Base-by-base conservation (phyloP, 179 eudicot species). In the Spinacia oleracea region DNA sequence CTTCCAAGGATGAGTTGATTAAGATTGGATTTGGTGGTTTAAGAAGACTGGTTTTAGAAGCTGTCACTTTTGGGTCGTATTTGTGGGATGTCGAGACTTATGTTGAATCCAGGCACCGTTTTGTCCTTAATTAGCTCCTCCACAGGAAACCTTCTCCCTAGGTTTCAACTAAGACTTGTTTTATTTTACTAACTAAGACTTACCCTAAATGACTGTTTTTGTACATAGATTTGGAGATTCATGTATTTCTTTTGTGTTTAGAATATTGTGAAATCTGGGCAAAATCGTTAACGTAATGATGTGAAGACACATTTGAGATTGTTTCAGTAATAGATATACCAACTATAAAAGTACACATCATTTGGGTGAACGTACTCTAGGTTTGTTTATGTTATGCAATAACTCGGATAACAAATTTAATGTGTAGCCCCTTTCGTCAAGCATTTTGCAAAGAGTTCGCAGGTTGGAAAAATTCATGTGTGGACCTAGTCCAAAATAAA, bases 41-140 rank as follows among this genome's bases (percentile, higher is more conserved):
- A 75, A 89, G 80, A 84, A 88, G 94, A 70, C 93, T 96, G 79
- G 92, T 96, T 62, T 74, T 93, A 72, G 99, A 96, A 89, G 99
- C 98, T 32, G 93, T 90, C 72, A 93, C 98, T 34, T 95, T 95
- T 77, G 98, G 98, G 34, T 89, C 98, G 40, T 93, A 93, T 85
- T 89, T 96, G 75, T 96, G 98, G 99, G 99, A 96, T 64, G 97
- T 93, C 2, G 98, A 96, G 90, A 93, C 96, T 84, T 87, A 90
- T 66, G 97, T 96, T 12, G 97, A 96, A 71, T 82, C 98, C 5
- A 90, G 98, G 90, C 89, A 91, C 87, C 93, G 87, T 68, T 89
- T 90, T 78, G 97, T 90, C 38, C 74, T 87, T 55, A 88, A 86
- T 59, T 94, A 86, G 82, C 71, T 70, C 46, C 43, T 72, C 48